phyloP scores from a whole-genome alignment of 1,139 yeast species.

The Hyphopichia fennica region DNA sequence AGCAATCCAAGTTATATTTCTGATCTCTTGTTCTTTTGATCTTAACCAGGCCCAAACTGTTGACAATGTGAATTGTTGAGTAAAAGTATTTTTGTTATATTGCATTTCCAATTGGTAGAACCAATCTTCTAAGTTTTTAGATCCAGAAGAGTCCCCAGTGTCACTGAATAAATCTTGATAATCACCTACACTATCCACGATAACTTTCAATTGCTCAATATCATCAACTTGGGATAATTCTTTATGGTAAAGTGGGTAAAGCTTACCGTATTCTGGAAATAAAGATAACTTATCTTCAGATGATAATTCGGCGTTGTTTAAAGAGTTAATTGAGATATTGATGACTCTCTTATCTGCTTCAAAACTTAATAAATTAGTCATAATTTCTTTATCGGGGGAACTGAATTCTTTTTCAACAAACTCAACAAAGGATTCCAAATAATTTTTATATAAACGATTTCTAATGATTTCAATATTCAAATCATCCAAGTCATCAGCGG shows the following conservation, averaged over 20 bases:
- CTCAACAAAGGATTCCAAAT: conserved; percentile 79
- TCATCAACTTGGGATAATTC: conserved; percentile 79
- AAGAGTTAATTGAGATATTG: conserved; percentile 86
- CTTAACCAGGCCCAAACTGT: conserved; percentile 97
- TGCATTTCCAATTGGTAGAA: conserved; percentile 92
- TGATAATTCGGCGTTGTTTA: conserved; percentile 72
- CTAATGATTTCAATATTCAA: conserved; percentile 92
- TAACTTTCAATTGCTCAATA: conserved; percentile 73
- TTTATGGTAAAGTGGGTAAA: conserved; percentile 73
- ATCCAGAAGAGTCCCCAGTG: conserved; percentile 37
- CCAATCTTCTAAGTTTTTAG: conserved; percentile 81
- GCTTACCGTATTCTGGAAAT: conserved; percentile 77
- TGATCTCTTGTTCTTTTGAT: conserved; percentile 92
- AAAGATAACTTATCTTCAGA: conserved; percentile 67
- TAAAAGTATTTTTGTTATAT: conserved; percentile 86
- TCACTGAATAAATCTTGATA: conserved; percentile 64
- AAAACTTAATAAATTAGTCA: conserved; percentile 74
- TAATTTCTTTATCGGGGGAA: conserved; percentile 77
- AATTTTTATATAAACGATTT: conserved; percentile 88
- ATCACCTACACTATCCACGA: conserved; percentile 73
- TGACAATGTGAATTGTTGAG: conserved; percentile 91
- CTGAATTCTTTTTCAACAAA: conserved; percentile 63
- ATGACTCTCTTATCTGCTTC: conserved; percentile 96
- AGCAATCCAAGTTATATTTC: conserved; percentile 98
- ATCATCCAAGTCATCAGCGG: conserved; percentile 95